These are phyloP conservation scores for Prunus davidiana DNA, from an alignment of 306 rosid species.

Conservation along the genomic window DNA sequence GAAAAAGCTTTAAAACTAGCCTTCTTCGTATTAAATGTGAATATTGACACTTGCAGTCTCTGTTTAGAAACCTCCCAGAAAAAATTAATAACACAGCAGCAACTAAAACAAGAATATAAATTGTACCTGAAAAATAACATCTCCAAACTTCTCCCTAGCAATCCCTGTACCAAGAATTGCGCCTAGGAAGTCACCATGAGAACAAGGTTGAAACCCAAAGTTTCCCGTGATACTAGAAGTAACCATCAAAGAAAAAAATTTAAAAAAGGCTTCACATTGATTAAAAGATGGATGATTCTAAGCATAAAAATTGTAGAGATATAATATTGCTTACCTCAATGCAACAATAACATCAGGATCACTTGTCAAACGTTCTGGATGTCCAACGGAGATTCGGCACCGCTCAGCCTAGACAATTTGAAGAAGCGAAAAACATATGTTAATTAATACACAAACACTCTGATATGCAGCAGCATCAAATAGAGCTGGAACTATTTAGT, in stretches of 20 bases:
- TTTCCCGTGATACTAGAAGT: conserved; percentile 75
- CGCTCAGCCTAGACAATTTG: conserved; percentile 75
- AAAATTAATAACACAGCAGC: not conserved
- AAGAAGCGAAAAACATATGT: conserved; percentile 5
- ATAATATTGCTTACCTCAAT: conserved; percentile 48
- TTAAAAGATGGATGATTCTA: conserved; percentile 12
- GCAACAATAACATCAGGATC: conserved; percentile 87
- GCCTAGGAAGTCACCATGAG: conserved; percentile 93
- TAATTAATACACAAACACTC: not conserved
- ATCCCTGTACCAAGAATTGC: conserved; percentile 88
- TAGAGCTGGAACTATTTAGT: conserved; percentile 12
- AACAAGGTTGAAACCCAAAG: conserved; percentile 72
- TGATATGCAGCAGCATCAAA: not conserved
- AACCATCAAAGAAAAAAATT: conserved; percentile 2
- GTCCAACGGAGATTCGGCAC: conserved; percentile 85
- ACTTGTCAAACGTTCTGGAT: conserved; percentile 67
- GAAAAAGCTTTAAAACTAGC: not conserved
- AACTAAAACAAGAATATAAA: not conserved
- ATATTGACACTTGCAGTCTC: not conserved
- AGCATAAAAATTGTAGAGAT: conserved; percentile 9
- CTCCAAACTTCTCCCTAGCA: conserved; percentile 79
- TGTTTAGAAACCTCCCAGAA: not conserved
- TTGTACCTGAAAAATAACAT: conserved; percentile 76
- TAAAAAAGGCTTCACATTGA: conserved; percentile 9
- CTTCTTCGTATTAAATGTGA: not conserved